Evolutionary conservation across 1,284 basidiomycete species (phyloP), one percentile per base, ranked within the genome.

Genomic region (Ganoderma sinense): DNA sequence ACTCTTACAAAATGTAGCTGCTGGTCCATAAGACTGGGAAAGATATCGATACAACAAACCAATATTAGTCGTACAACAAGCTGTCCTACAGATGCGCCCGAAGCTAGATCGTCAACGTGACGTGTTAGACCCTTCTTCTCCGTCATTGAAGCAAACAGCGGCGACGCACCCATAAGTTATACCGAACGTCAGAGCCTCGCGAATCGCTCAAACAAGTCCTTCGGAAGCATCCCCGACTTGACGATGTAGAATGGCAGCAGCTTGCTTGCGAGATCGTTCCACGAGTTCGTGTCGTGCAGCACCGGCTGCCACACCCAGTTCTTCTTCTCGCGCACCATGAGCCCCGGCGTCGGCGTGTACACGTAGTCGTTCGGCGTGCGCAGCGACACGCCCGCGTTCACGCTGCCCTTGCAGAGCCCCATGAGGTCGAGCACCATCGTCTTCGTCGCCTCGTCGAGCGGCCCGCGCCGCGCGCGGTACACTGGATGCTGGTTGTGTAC

Each of bases 401-500:
- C 33, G 31, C 39, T 66, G 14, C 41, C 55, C 58, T 58, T 59
- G 56, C 55, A 43, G 16, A 60, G n/a, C 18, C 41, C 43, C 36
- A 58, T 41, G 29, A 66, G 20, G 13, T 66, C 65, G 40, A 29
- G 20, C 26, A 59, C 29, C 39, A 41, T 31, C 53, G 51, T 39
- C 64, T 58, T 56, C 64, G 33, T 43, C 51, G 8, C 40, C 53
- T 58, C 64, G 36, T 53, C 39, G 18, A 63, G 31, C 0, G 62
- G 41, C 2, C 31, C 62, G 7, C 62, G 62, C 11, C 58, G 59
- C 36, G 59, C 58, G 10, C 65, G 43, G 29, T 43, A 61, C 26
- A 66, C 66, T 2, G 61, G 61, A 41, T 67, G 41, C 31, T 63
- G 62, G 55, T 48, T 64, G 62, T 68, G 45, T 23, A 64, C 59